phyloP scores from a whole-genome alignment of 768 basidiomycete species.

The Wakefieldia striispora region DNA sequence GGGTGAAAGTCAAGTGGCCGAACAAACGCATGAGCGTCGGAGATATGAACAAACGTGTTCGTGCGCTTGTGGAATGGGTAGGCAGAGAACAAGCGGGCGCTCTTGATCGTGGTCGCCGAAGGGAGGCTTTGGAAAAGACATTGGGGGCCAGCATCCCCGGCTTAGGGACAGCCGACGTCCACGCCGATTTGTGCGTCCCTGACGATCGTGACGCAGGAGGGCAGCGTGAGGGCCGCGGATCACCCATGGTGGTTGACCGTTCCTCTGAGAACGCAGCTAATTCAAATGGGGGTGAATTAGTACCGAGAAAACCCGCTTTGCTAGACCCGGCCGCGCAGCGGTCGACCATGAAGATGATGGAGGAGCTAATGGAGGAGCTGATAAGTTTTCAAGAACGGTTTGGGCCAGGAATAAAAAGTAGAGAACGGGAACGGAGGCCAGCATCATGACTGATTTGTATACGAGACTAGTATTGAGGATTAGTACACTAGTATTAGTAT shows the following conservation, averaged over 20 bases:
- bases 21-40: slow-evolving; percentile 93
- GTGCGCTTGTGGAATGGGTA: slow-evolving; percentile 91
- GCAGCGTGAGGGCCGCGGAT: slow-evolving; percentile 14
- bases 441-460: slow-evolving; percentile 28
- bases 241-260: slow-evolving; percentile 36
- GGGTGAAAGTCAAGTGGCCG: slow-evolving; percentile 91
- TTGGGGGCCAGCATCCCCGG: slow-evolving; percentile 29
- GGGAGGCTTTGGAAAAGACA: slow-evolving; percentile 62
- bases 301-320: slow-evolving; percentile 3
- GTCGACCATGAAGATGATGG: slow-evolving; percentile 80
- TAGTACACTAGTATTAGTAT: no score
- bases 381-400: slow-evolving; percentile 87
- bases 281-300: slow-evolving; percentile 12
- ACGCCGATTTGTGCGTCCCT: slow-evolving; percentile 8
- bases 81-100: slow-evolving; percentile 80
- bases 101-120: slow-evolving; percentile 64
- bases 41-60: slow-evolving; percentile 95
- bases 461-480: neutral
- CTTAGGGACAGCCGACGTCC: slow-evolving; percentile 8
- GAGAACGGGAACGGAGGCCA: slow-evolving; percentile 53
- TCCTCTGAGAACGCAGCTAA: slow-evolving; percentile 12
- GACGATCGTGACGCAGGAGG: slow-evolving; percentile 14
- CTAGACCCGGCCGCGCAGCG: slow-evolving; percentile 17
- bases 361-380: slow-evolving; percentile 86
- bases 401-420: slow-evolving; percentile 53